These are phyloP conservation scores for Passalora sequoiae DNA, from an alignment of 2,329 filamentous ascomycete species.

Conservation along the genomic window DNA sequence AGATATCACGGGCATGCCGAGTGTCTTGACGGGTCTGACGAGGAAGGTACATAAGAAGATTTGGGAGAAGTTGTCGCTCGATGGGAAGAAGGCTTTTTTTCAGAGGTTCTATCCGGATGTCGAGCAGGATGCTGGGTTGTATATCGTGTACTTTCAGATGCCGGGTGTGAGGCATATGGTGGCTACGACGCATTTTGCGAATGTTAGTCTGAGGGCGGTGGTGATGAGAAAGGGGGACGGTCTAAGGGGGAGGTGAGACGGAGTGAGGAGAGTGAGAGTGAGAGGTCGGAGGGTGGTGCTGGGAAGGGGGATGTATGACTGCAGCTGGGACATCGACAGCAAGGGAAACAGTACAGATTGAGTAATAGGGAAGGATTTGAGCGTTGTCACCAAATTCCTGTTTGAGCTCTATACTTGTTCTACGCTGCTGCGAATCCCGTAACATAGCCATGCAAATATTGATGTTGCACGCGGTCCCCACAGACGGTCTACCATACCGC, in stretches of 20 bases:
- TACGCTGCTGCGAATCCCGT: too few relatives aligned
- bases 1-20: slow-evolving; percentile 1
- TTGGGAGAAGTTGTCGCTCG: slow-evolving; percentile 1
- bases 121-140: slow-evolving; percentile 5
- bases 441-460: too few relatives aligned
- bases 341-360: not conserved
- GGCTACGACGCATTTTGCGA: slow-evolving; percentile 10
- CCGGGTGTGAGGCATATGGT: slow-evolving; percentile 2
- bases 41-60: slow-evolving; percentile 3
- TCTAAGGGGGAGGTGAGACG: not conserved
- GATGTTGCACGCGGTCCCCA: too few relatives aligned
- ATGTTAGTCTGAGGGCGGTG: slow-evolving; percentile 2
- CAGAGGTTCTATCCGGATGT: slow-evolving; percentile 6
- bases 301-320: not conserved
- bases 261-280: not conserved
- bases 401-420: not conserved
- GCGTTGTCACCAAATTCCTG: not conserved
- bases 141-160: slow-evolving; percentile 6
- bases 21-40: not conserved
- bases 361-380: not conserved
- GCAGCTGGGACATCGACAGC: too few relatives aligned
- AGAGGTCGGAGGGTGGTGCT: not conserved
- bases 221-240: not conserved
- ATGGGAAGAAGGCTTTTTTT: slow-evolving; percentile 5
- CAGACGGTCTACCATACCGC: too few relatives aligned